phyloP scores from a whole-genome alignment of 2,329 filamentous ascomycete species.

The Colletotrichum sp. region DNA sequence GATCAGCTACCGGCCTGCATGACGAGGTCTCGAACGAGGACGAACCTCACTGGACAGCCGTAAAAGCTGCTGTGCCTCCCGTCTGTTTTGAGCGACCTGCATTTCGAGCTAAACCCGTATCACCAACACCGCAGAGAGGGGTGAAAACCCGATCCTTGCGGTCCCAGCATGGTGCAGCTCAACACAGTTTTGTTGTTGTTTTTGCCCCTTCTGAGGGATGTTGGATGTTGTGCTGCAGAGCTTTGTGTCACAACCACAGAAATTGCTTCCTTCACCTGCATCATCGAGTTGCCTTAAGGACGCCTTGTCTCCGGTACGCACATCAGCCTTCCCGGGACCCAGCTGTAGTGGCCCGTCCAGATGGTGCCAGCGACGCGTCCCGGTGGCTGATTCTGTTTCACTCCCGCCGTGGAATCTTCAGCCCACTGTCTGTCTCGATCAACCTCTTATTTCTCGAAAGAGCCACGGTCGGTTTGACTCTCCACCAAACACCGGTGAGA shows the following conservation, averaged over 20 bases:
- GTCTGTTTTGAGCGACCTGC: conserved; percentile 15
- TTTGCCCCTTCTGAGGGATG: background rate
- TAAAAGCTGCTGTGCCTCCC: conserved; percentile 9
- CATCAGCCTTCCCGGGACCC: conserved; percentile 18
- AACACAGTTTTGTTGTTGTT: conserved; percentile 3
- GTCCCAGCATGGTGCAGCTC: conserved; percentile 5
- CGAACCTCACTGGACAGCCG: background rate
- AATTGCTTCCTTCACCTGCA: conserved; percentile 19
- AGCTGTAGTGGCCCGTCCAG: conserved; percentile 18
- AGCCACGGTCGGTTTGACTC: background rate
- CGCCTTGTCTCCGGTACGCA: conserved; percentile 5
- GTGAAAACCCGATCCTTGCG: background rate
- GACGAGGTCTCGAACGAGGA: background rate
- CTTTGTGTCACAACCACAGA: conserved; percentile 7
- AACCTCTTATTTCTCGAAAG: background rate
- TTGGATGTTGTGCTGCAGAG: conserved; percentile 11
- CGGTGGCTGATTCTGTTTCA: conserved; percentile 14
- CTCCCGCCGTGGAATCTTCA: conserved; percentile 12
- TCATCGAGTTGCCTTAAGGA: conserved; percentile 18
- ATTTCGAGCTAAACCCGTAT: conserved; percentile 18
- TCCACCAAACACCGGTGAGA: conserved; percentile 11
- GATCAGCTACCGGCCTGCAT: conserved; percentile 14
- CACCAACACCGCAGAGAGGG: background rate
- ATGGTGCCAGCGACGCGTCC: conserved; percentile 10
- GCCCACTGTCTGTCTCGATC: background rate